phyloP scores from a whole-genome alignment of 2,329 filamentous ascomycete genomes.

The Neonectria sp. region DNA sequence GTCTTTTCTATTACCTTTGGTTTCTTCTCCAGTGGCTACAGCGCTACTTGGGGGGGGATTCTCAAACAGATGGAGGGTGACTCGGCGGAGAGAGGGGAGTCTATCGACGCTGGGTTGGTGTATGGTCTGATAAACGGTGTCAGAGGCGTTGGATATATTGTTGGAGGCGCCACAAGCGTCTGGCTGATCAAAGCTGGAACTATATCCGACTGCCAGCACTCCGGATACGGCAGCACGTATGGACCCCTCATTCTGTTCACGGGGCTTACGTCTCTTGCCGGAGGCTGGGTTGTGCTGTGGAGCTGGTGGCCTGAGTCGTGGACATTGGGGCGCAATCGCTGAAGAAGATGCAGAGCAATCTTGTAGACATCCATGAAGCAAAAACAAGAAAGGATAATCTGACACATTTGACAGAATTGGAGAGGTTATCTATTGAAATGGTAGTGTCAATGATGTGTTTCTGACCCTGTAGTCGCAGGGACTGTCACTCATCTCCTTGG shows the following conservation, averaged over 20 bases:
- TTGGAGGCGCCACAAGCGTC: slow-evolving; percentile 32
- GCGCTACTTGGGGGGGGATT: slow-evolving; percentile 39
- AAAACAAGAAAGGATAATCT: not conserved
- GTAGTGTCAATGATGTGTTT: slow-evolving; percentile 1
- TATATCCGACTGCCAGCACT: not conserved
- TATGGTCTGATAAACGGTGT: slow-evolving; percentile 37
- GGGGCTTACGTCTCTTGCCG: slow-evolving; percentile 2
- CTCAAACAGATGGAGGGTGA: slow-evolving; percentile 33
- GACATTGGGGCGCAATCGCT: slow-evolving; percentile 4
- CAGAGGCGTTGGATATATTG: slow-evolving; percentile 35
- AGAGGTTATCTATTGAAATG: not conserved
- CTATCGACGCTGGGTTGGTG: slow-evolving; percentile 31
- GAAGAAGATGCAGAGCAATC: slow-evolving; percentile 2
- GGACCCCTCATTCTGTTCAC: slow-evolving; percentile 7
- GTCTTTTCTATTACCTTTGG: slow-evolving; percentile 35
- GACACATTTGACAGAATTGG: not conserved
- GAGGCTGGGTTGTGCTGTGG: slow-evolving; percentile 1
- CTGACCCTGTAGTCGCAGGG: slow-evolving; percentile 2
- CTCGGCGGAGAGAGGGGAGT: slow-evolving; percentile 26
- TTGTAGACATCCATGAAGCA: not conserved
- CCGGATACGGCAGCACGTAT: not conserved
- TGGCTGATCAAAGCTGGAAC: slow-evolving; percentile 31
- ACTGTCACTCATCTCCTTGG: slow-evolving; percentile 1
- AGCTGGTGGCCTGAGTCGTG: slow-evolving; percentile 6
- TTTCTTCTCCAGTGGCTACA: slow-evolving; percentile 37